Evolutionary conservation across 495 filamentous ascomycete species (phyloP), one percentile per base, ranked within the genome.

Genomic region (Penicillium flavigenum): DNA sequence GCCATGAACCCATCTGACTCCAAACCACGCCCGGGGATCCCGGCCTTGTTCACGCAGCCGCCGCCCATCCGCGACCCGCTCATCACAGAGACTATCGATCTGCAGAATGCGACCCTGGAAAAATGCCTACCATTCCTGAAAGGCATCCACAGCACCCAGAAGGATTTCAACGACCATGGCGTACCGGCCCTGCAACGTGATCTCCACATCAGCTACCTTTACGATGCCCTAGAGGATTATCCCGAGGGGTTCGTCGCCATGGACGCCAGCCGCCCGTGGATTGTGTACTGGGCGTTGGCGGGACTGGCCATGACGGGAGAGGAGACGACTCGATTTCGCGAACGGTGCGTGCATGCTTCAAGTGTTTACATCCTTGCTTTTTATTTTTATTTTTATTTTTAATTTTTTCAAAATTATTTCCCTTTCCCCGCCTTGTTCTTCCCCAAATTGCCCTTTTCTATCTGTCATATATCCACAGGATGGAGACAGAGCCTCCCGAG

Each of bases 221-320:
- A 86, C 49, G 76, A 81, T 41, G 76, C 79, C 26, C 75, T 98
- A 17, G 79, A 79, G 39, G 70, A 76, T 17, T 84, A 94, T 54
- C 89, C 91, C 0, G 68, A 78, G 3, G 70, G 72, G 11, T 94
- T 87, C 66, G 83, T 87, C 20, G 74, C 74, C 1, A 79, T 88
- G 48, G 94, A 98, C 76, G 86, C 94, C 16, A 88, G 86, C 63
- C 79, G 94, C 46, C 91, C 94, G 2, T 98, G 94, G 94, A 81
- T 96, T 63, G 73, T 94, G 59, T 98, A 98, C 73, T 98, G 94
- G 94, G 86, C 82, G 42, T 73, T 98, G 31, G 81, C 83, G 10
- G 90, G 82, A 0, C 77, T 98, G 24, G 74, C 79, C 38, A 71
- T 90, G 20, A 77, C 98, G 38, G 91, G 90, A 20, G 83, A 88